Evolutionary conservation across 2,329 filamentous ascomycete species (phyloP).

Genomic region (Fusarium sp.): DNA sequence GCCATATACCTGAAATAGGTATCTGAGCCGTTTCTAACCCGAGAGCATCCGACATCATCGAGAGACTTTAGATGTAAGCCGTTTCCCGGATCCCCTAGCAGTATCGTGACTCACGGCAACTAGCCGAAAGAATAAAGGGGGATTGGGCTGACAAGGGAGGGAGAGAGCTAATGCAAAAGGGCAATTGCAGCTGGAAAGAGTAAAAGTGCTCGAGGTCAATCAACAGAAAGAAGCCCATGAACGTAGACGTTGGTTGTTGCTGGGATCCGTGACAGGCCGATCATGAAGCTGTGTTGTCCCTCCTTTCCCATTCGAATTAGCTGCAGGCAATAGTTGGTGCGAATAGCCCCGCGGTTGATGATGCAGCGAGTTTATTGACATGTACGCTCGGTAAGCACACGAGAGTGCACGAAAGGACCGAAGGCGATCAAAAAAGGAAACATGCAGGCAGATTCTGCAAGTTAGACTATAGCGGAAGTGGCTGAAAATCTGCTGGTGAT

Average conservation of each 20-base stretch:
- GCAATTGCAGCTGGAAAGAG: background rate
- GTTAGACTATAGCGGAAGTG: conserved; percentile 22
- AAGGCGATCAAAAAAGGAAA: conserved; percentile 20
- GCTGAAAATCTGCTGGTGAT: conserved; percentile 14
- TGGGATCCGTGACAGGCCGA: conserved; percentile 1
- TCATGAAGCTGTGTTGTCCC: background rate
- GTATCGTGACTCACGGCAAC: background rate
- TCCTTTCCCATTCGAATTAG: background rate
- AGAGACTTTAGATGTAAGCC: conserved; percentile 10
- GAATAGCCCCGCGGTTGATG: background rate
- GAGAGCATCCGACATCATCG: background rate
- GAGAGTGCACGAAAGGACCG: conserved; percentile 13
- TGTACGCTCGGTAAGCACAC: conserved; percentile 4
- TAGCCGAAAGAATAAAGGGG: conserved; percentile 10
- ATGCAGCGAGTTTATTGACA: conserved; percentile 17
- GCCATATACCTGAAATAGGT: conserved; percentile 24
- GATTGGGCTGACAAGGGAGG: conserved; percentile 11
- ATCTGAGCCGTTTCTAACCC: conserved; percentile 13
- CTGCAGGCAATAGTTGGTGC: background rate
- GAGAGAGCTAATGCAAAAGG: background rate
- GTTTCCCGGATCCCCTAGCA: conserved; percentile 10
- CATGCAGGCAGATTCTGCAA: conserved; percentile 4
- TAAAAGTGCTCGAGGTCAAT: background rate
- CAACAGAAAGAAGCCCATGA: background rate
- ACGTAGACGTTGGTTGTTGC: background rate